Conservation (phyloP, 306 rosid genomes). For the Delonix regia region DNA sequence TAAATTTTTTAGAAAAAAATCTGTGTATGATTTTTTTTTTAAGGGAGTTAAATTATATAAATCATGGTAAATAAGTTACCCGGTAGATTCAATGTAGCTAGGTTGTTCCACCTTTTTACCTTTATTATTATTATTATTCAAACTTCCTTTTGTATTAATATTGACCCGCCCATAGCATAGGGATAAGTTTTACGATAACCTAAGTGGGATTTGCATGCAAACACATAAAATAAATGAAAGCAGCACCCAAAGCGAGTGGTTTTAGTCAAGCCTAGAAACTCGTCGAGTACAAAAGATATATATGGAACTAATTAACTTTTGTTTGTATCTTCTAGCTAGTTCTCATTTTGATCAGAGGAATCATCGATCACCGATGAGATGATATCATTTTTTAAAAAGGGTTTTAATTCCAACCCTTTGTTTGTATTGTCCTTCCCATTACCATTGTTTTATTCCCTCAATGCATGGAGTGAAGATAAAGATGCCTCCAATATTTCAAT, state of each 20-base stretch:
- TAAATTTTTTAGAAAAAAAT: no score
- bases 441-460: slow-evolving; percentile 41
- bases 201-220: slow-evolving; percentile 35
- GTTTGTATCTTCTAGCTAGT: slow-evolving; percentile 17
- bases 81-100: neutral
- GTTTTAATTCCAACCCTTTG: slow-evolving; percentile 30
- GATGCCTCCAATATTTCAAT: slow-evolving; percentile 25
- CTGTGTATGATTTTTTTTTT: no score
- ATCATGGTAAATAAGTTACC: neutral
- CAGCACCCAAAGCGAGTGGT: slow-evolving; percentile 27
- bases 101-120: neutral
- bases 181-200: slow-evolving; percentile 34
- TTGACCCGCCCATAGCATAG: slow-evolving; percentile 13
- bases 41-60: neutral
- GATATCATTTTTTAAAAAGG: slow-evolving; percentile 9
- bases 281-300: slow-evolving; percentile 31
- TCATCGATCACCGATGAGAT: slow-evolving; percentile 11
- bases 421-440: neutral
- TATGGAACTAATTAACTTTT: slow-evolving; percentile 12
- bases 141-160: neutral
- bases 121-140: neutral
- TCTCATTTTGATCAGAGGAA: slow-evolving; percentile 25
- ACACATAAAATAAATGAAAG: slow-evolving; percentile 4
- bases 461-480: slow-evolving; percentile 47
- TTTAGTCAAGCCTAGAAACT: slow-evolving; percentile 44